Conservation (phyloP, 2,329 filamentous ascomycete species). For the Sporothrix curviconia region DNA sequence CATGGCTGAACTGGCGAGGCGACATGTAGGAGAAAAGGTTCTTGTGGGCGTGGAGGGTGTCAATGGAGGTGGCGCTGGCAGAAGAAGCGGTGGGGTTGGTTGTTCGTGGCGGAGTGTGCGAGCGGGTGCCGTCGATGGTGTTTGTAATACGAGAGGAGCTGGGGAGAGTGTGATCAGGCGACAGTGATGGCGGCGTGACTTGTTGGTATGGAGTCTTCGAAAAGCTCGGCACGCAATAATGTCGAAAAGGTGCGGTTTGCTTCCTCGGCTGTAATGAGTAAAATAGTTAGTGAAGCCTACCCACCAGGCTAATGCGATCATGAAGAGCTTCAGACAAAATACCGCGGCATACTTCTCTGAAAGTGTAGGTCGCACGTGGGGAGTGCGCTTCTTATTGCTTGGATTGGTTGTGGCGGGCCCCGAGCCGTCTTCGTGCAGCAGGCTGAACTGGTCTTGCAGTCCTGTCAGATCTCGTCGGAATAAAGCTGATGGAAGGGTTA, state of each 20-base stretch:
- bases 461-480: slow-evolving; percentile 91
- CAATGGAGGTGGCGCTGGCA: slow-evolving; percentile 60
- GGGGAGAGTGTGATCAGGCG: slow-evolving; percentile 49
- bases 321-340: neutral
- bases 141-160: slow-evolving; percentile 48
- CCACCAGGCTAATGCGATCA: too few relatives aligned
- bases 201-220: slow-evolving; percentile 87
- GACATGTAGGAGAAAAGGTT: slow-evolving; percentile 93
- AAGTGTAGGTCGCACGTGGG: slow-evolving; percentile 89
- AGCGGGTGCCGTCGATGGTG: slow-evolving; percentile 59
- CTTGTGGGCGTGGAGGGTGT: slow-evolving; percentile 96
- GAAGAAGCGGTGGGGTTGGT: slow-evolving; percentile 15
- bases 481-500: slow-evolving; percentile 58
- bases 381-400: slow-evolving; percentile 75
- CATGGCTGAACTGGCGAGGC: slow-evolving; percentile 59
- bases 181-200: slow-evolving; percentile 57
- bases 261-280: slow-evolving; percentile 61
- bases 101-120: slow-evolving; percentile 65
- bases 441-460: slow-evolving; percentile 88
- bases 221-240: slow-evolving; percentile 82
- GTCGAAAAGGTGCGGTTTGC: slow-evolving; percentile 90
- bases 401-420: slow-evolving; percentile 85
- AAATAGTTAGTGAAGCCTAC: neutral
- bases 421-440: slow-evolving; percentile 87
- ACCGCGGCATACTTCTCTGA: slow-evolving; percentile 67